Evolutionary conservation across 176 grass and related monocot genomes (phyloP).

Genomic region (Raddia guianensis): DNA sequence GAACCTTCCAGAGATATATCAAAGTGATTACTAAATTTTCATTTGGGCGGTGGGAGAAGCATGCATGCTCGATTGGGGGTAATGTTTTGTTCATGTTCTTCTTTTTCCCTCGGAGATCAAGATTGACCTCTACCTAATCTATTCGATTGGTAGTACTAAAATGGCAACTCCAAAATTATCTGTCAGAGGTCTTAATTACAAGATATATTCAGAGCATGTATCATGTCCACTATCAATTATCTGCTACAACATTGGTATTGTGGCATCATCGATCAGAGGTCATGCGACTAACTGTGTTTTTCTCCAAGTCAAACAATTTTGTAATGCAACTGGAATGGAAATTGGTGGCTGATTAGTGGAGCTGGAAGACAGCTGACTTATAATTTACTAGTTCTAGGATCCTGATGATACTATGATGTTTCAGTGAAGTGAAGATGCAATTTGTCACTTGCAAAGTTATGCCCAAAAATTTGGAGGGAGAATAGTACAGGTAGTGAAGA

Average conservation of each 20-base stretch:
- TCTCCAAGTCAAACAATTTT: slow-evolving; percentile 47
- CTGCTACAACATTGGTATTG: slow-evolving; percentile 44
- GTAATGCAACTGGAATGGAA: slow-evolving; percentile 35
- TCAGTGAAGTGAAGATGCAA: not conserved
- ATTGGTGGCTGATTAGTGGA: slow-evolving; percentile 27
- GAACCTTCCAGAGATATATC: slow-evolving; percentile 33
- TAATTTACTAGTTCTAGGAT: not conserved
- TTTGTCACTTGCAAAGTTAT: not conserved
- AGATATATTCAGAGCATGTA: slow-evolving; percentile 22
- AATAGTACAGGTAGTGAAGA: not conserved
- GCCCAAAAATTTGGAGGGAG: not conserved
- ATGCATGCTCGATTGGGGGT: slow-evolving; percentile 14
- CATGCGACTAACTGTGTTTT: slow-evolving; percentile 18
- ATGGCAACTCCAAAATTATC: not conserved
- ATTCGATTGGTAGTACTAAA: slow-evolving; percentile 29
- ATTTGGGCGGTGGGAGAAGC: slow-evolving; percentile 14
- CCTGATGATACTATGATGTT: not conserved
- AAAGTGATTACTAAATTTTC: not conserved
- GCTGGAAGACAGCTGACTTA: not conserved
- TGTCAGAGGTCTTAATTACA: slow-evolving; percentile 34
- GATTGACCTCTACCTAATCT: slow-evolving; percentile 32
- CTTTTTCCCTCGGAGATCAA: not conserved
- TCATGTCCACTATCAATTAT: slow-evolving; percentile 25
- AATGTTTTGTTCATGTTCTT: not conserved
- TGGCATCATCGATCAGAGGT: slow-evolving; percentile 1